phyloP scores from a whole-genome alignment of 495 filamentous ascomycete genomes.

The Aspergillus bertholletiae region DNA sequence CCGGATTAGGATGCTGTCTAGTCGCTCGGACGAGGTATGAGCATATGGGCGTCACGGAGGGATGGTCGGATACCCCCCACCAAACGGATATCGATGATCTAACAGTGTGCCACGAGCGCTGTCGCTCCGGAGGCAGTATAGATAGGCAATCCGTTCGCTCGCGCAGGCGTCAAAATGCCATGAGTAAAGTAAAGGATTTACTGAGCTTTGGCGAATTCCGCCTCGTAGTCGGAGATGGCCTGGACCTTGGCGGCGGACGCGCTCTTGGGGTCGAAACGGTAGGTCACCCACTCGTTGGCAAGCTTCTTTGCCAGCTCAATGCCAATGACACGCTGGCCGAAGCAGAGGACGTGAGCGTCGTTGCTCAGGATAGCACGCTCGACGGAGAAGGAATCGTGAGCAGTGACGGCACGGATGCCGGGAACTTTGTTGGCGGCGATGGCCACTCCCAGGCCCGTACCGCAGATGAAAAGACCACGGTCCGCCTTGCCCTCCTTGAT shows the following conservation, averaged over 20 bases:
- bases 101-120: background rate
- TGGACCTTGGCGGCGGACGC: conserved; percentile 71
- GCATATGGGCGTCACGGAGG: background rate
- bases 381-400: conserved; percentile 81
- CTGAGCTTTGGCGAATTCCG: conserved; percentile 34
- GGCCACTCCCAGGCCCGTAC: conserved; percentile 81
- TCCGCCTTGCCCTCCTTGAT: conserved; percentile 67
- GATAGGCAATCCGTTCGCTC: background rate
- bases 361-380: conserved; percentile 80
- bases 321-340: conserved; percentile 82
- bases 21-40: background rate
- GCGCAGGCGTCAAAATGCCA: background rate
- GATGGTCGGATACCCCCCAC: background rate
- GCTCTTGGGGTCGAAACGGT: conserved; percentile 73
- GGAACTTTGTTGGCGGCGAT: conserved; percentile 86
- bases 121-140: background rate
- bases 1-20: background rate
- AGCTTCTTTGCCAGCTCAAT: conserved; percentile 74
- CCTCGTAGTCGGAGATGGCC: conserved; percentile 72
- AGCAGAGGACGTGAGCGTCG: conserved; percentile 83
- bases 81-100: background rate
- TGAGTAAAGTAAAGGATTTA: conserved; percentile 5
- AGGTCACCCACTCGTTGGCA: conserved; percentile 77
- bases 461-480: conserved; percentile 81
- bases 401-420: conserved; percentile 80